phyloP scores from a whole-genome alignment of 805 yeast genomes.

The Ogataea glucozyma region DNA sequence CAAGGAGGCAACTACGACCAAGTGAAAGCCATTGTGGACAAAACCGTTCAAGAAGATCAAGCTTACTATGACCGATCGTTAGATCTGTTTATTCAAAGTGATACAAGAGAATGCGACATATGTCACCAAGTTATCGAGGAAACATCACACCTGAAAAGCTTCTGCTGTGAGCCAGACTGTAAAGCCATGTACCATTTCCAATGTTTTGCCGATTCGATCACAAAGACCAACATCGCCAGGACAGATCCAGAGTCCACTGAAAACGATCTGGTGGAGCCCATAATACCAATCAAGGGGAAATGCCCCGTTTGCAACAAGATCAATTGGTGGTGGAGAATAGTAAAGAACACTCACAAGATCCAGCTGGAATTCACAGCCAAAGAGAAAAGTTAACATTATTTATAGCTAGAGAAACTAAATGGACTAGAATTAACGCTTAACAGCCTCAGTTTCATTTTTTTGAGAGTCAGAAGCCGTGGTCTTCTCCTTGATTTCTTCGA shows the following conservation, averaged over 20 bases:
- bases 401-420: not conserved
- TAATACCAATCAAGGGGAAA: conserved; percentile 31
- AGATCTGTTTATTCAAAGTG: conserved; percentile 10
- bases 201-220: conserved; percentile 34
- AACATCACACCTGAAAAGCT: conserved; percentile 19
- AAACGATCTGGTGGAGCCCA: conserved; percentile 11
- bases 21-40: conserved; percentile 23
- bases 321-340: conserved; percentile 33
- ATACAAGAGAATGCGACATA: conserved; percentile 13
- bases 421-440: conserved; percentile 23
- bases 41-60: conserved; percentile 12
- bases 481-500: conserved; percentile 13
- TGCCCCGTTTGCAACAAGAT: conserved; percentile 27
- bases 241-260: conserved; percentile 12
- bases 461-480: conserved; percentile 27
- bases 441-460: conserved; percentile 31
- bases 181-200: conserved; percentile 34
- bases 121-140: conserved; percentile 20
- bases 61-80: conserved; percentile 21
- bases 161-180: conserved; percentile 33
- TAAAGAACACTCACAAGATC: conserved; percentile 25
- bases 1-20: conserved; percentile 36
- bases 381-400: not conserved
- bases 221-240: not conserved
- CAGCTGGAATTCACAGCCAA: conserved; percentile 7